These are phyloP conservation scores for Acrocalymma vagum DNA, from an alignment of 2,329 filamentous ascomycete species.

Conservation along the genomic window DNA sequence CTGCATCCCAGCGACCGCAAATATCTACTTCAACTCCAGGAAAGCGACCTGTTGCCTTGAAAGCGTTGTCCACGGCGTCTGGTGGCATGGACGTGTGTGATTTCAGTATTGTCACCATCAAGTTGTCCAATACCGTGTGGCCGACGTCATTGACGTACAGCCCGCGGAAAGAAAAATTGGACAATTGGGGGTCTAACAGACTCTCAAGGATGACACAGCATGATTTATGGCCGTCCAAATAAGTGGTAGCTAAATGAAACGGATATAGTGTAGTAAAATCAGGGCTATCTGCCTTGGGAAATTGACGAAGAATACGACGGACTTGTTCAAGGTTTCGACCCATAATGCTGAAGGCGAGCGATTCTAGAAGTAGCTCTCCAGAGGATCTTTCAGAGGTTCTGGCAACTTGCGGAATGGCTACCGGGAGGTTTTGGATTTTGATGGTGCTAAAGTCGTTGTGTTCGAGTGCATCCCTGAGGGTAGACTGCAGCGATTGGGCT, in stretches of 20 bases:
- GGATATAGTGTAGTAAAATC: slow-evolving; percentile 29
- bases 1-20: slow-evolving; percentile 55
- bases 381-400: slow-evolving; percentile 20
- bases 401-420: slow-evolving; percentile 19
- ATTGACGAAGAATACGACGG: not conserved
- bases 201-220: slow-evolving; percentile 39
- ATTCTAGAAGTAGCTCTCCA: slow-evolving; percentile 22
- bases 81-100: slow-evolving; percentile 43
- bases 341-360: slow-evolving; percentile 28
- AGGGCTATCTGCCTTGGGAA: not conserved
- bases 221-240: slow-evolving; percentile 43
- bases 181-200: slow-evolving; percentile 1
- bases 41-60: slow-evolving; percentile 36
- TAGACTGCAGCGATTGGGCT: slow-evolving; percentile 10
- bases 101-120: slow-evolving; percentile 49
- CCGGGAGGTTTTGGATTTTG: slow-evolving; percentile 12
- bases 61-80: slow-evolving; percentile 32
- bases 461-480: slow-evolving; percentile 20
- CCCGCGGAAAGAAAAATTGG: not conserved
- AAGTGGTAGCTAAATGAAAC: slow-evolving; percentile 48
- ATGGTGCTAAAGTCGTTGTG: slow-evolving; percentile 33
- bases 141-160: slow-evolving; percentile 35
- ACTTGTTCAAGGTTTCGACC: slow-evolving; percentile 19
- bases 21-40: slow-evolving; percentile 53
- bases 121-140: slow-evolving; percentile 51